Base-by-base conservation (phyloP, 1,284 basidiomycete genomes). In the Cutaneotrichosporon sp. region DNA sequence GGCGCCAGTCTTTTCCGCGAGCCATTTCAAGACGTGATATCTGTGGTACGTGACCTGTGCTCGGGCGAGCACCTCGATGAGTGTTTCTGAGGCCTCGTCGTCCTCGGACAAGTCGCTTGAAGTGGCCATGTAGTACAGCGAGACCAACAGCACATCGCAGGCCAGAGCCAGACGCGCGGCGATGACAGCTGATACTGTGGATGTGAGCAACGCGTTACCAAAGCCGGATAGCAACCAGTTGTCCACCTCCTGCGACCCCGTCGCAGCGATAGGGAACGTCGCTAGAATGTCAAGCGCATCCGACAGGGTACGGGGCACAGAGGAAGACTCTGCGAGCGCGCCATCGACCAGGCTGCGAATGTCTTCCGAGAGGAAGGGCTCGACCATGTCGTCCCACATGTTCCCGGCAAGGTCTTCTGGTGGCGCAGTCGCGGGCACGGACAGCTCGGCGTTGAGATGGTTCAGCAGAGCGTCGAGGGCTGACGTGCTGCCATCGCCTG, bases 1-100 rank as follows among this genome's bases (percentile, higher is more conserved):
- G 44, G 63, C 50, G n/a, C 64, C 57, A 6, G 60, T 64, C 61
- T 64, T 67, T 19, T 61, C 57, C 6, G 51, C 41, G 9, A 76
- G 43, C 74, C 74, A 77, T n/a, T 63, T 59, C 6, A 72, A 49
- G 0, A 68, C 62, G 4, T 60, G 59, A 49, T 68, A 68, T 22
- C 70, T 67, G 35, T 76, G 74, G 43, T 74, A 71, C 10, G 62
- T 57, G 5, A 61, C 51, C 26, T 73, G 60, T 0, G 70, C 64
- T 34, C 65, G 59, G 20, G 63, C 60, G 19, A 75, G 57, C 1
- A 68, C 46, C 24, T 63, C 56, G 37, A 71, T 58, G 8, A 72
- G 54, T 6, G 60, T 62, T 33, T 71, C 70, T 9, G 53, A 49
- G 8, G 63, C 52, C 17, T 68, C 62, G 42, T 62, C 65, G 17